These are phyloP conservation scores for Vanderwaltozyma tropicalis DNA, from an alignment of 805 yeast species.

Conservation along the genomic window DNA sequence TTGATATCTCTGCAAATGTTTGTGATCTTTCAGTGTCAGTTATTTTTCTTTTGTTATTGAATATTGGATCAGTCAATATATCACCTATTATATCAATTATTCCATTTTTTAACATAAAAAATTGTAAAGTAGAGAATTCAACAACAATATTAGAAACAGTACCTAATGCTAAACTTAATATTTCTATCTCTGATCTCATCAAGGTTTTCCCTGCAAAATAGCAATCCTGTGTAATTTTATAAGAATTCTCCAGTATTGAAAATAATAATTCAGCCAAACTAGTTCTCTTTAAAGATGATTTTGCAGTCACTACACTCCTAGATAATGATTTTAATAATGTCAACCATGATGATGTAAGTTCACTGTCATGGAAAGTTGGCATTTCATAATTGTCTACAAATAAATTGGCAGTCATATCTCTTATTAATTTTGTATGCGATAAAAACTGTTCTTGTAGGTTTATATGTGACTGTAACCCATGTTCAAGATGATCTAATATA, in stretches of 20 bases:
- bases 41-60: slow-evolving; percentile 10
- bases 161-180: slow-evolving; percentile 28
- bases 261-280: slow-evolving; percentile 17
- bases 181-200: slow-evolving; percentile 16
- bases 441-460: slow-evolving; percentile 14
- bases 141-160: slow-evolving; percentile 34
- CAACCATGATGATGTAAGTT: slow-evolving; percentile 20
- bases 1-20: slow-evolving; percentile 4
- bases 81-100: slow-evolving; percentile 22
- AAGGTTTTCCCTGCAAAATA: slow-evolving; percentile 15
- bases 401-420: neutral
- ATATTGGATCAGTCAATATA: slow-evolving; percentile 20
- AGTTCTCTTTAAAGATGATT: slow-evolving; percentile 21
- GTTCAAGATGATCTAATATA: slow-evolving; percentile 16
- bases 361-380: slow-evolving; percentile 20
- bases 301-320: slow-evolving; percentile 24
- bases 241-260: slow-evolving; percentile 11
- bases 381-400: slow-evolving; percentile 2
- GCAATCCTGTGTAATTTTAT: slow-evolving; percentile 9
- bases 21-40: neutral
- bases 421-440: slow-evolving; percentile 7
- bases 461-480: slow-evolving; percentile 16
- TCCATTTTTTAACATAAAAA: slow-evolving; percentile 29
- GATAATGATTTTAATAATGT: slow-evolving; percentile 26
- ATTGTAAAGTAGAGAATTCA: slow-evolving; percentile 35